A percentile compares a stretch with the other conserved stretches of the same genome.
Conservation (phyloP, 2,329 filamentous ascomycete species). For the Sarocladiaceae sp. region DNA sequence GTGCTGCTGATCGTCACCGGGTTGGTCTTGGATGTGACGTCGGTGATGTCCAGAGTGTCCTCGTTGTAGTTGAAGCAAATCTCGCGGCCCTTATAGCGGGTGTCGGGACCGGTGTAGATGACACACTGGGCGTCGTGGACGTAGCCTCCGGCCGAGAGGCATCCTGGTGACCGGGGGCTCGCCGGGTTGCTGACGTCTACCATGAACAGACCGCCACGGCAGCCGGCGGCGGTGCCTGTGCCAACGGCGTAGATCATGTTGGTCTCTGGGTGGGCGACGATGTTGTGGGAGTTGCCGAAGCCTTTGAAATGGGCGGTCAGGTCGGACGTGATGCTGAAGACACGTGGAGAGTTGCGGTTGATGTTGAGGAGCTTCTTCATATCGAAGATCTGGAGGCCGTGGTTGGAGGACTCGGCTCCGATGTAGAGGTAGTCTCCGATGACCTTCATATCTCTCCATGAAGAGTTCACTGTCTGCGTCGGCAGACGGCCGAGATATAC, state of each 20-base stretch:
- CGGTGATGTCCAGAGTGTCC: constrained; percentile 37
- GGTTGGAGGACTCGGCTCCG: constrained; percentile 35
- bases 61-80: constrained; percentile 49
- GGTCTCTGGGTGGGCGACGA: constrained; percentile 31
- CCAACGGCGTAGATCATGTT: constrained; percentile 38
- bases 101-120: constrained; percentile 43
- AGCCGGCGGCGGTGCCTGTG: constrained; percentile 29
- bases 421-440: constrained; percentile 29
- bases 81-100: constrained; percentile 34
- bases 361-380: constrained; percentile 45
- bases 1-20: constrained; percentile 42
- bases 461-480: constrained; percentile 27
- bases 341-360: constrained; percentile 28
- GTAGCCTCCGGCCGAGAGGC: constrained; percentile 42
- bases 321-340: constrained; percentile 24
- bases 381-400: constrained; percentile 59
- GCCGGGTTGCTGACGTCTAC: constrained; percentile 46
- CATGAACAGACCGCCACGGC: constrained; percentile 45
- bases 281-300: constrained; percentile 31
- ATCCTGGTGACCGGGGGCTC: constrained; percentile 43
- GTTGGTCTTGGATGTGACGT: constrained; percentile 38
- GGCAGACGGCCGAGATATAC: constrained; percentile 38
- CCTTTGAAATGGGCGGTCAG: constrained; percentile 26
- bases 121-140: constrained; percentile 48
- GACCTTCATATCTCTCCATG: constrained; percentile 36